phyloP scores from a whole-genome alignment of 2,329 filamentous ascomycete species.

The Aspergillus pseudonomiae region DNA sequence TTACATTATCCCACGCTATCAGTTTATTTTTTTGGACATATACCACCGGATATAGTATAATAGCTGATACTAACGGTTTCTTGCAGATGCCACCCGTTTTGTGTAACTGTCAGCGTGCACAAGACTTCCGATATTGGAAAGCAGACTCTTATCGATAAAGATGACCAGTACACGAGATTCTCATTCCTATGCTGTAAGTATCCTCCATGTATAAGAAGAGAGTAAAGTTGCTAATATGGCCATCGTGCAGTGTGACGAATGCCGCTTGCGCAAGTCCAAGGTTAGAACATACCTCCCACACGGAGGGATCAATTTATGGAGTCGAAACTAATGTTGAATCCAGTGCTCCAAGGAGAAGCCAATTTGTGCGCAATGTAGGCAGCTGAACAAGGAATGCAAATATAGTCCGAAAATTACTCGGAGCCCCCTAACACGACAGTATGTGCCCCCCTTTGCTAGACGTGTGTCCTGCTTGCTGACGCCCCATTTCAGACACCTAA shows the following conservation, averaged over 20 bases:
- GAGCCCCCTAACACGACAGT: constrained; percentile 47
- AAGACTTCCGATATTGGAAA: constrained; percentile 27
- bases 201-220: neutral
- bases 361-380: constrained; percentile 42
- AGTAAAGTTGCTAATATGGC: constrained; percentile 11
- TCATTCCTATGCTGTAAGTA: constrained; percentile 45
- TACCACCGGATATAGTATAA: neutral
- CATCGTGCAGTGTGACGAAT: constrained; percentile 41
- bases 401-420: constrained; percentile 47
- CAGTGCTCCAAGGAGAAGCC: constrained; percentile 49
- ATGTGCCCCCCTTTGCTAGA: constrained; percentile 19
- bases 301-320: neutral
- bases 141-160: constrained; percentile 30
- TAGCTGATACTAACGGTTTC: constrained; percentile 23
- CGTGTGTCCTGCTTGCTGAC: neutral
- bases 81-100: constrained; percentile 36
- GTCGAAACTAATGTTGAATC: neutral
- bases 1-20: neutral
- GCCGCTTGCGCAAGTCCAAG: constrained; percentile 44
- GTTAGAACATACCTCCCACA: constrained; percentile 24
- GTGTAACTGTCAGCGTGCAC: constrained; percentile 35
- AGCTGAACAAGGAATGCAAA: constrained; percentile 44
- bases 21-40: neutral
- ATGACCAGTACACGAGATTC: constrained; percentile 46
- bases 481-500: constrained; percentile 35